Percentiles rank a stretch among this genome's conserved stretches.
Conservation (phyloP, 306 rosid species). For the Begonia peltatifolia region DNA sequence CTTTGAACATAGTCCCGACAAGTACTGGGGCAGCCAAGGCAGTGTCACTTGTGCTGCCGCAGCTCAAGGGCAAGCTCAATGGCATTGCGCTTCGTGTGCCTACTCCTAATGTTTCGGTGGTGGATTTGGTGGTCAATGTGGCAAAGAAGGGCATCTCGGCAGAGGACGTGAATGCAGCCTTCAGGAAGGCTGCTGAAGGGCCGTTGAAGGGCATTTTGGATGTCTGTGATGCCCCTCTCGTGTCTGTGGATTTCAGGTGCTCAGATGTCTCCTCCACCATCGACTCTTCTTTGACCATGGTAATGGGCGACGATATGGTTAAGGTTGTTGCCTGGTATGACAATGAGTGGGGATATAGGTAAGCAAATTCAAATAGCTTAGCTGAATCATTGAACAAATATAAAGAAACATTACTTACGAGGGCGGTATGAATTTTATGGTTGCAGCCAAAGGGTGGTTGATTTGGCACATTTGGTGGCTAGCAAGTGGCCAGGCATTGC, state of each 20-base stretch:
- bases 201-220: slow-evolving; percentile 73
- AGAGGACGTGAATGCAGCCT: slow-evolving; percentile 87
- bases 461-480: slow-evolving; percentile 88
- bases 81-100: slow-evolving; percentile 97
- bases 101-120: slow-evolving; percentile 90
- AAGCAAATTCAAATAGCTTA: slow-evolving; percentile 7
- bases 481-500: slow-evolving; percentile 67
- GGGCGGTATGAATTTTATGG: not conserved
- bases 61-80: slow-evolving; percentile 92
- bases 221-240: slow-evolving; percentile 93
- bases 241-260: slow-evolving; percentile 85
- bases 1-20: slow-evolving; percentile 93
- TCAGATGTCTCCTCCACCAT: slow-evolving; percentile 84
- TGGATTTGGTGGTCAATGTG: slow-evolving; percentile 80
- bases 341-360: slow-evolving; percentile 99
- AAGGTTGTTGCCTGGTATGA: slow-evolving; percentile 99
- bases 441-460: slow-evolving; percentile 96
- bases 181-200: slow-evolving; percentile 84
- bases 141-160: slow-evolving; percentile 80
- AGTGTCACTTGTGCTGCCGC: slow-evolving; percentile 78
- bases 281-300: slow-evolving; percentile 92
- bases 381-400: not conserved
- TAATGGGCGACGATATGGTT: slow-evolving; percentile 99
- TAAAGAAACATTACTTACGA: not conserved
- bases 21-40: slow-evolving; percentile 99